These are phyloP conservation scores for Triangularia setosa DNA, from an alignment of 2,329 filamentous ascomycete genomes.

Conservation along the genomic window DNA sequence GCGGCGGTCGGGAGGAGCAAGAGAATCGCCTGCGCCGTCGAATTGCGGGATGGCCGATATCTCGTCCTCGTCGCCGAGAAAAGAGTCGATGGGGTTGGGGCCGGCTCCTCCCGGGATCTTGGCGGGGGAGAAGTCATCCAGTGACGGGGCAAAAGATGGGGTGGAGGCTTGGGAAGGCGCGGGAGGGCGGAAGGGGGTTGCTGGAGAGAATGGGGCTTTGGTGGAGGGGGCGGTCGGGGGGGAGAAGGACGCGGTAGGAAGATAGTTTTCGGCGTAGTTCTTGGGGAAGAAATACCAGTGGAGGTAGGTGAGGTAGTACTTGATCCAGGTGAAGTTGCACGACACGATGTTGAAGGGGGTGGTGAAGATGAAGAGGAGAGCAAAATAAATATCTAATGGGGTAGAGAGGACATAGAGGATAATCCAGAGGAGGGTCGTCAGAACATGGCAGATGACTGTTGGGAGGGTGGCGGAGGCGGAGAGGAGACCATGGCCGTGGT, in stretches of 20 bases:
- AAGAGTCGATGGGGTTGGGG: no score
- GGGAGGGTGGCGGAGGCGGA: neutral
- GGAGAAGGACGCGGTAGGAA: neutral
- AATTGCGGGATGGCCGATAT: no score
- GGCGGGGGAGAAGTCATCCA: neutral
- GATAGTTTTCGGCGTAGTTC: neutral
- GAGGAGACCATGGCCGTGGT: slow-evolving; percentile 22
- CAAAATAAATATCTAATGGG: neutral
- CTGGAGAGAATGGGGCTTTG: neutral
- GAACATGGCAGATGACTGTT: slow-evolving; percentile 20
- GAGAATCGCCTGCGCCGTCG: no score
- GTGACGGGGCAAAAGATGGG: neutral
- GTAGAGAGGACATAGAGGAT: slow-evolving; percentile 16
- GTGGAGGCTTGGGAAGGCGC: neutral
- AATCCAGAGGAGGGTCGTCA: slow-evolving; percentile 25
- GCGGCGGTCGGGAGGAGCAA: no score
- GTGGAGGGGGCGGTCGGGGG: neutral
- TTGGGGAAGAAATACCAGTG: neutral
- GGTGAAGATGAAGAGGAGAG: neutral
- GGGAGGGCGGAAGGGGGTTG: neutral
- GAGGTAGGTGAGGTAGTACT: neutral
- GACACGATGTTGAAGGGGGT: neutral
- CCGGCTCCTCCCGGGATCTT: no score
- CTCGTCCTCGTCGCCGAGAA: neutral
- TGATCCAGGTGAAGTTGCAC: neutral